Percentiles rank a stretch among this genome's conserved stretches.
Evolutionary conservation across 257 asterid genomes (phyloP).

Genomic region (Forsythia viridissima): DNA sequence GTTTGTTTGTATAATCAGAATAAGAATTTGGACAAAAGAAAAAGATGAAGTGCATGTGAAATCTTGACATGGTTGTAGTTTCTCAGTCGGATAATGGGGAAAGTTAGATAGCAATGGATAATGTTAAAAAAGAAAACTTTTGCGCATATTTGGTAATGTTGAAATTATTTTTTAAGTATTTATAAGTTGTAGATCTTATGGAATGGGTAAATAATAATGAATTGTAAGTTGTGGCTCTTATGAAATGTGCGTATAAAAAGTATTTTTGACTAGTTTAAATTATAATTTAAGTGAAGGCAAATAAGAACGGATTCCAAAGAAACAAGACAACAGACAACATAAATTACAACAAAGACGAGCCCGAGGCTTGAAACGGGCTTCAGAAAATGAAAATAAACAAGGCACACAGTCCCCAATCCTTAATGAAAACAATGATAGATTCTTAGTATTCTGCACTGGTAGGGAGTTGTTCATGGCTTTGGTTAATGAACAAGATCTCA

Average conservation of each 20-base stretch:
- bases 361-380: conserved; percentile 19
- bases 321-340: conserved; percentile 19
- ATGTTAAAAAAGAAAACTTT: neutral
- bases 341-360: conserved; percentile 4
- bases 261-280: no score
- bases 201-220: no score
- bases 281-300: no score
- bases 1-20: neutral
- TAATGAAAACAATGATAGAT: neutral
- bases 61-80: neutral
- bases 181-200: no score
- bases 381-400: conserved; percentile 12
- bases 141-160: no score
- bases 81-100: no score
- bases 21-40: neutral
- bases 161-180: no score
- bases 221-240: no score
- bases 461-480: neutral
- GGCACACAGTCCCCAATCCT: conserved; percentile 14
- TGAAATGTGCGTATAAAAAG: no score
- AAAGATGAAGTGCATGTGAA: neutral
- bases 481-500: conserved; percentile 9
- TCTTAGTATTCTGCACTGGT: neutral
- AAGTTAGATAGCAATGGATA: neutral
- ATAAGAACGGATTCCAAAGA: conserved; percentile 8